phyloP scores from a whole-genome alignment of 768 basidiomycete species.

The Rhizopogon salebrosus region DNA sequence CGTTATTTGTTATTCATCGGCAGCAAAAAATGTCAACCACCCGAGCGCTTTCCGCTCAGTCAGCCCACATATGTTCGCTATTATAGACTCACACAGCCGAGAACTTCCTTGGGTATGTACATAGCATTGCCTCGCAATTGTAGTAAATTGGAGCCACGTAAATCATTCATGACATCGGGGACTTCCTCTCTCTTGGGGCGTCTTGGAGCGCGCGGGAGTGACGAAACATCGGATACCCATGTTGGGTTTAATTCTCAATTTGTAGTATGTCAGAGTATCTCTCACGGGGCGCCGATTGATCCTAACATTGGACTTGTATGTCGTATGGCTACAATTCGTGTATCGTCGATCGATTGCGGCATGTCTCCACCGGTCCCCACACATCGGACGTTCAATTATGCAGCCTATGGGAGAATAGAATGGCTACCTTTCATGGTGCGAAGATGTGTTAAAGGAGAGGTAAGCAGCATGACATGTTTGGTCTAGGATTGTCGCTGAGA shows the following conservation, averaged over 20 bases:
- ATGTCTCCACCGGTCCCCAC: background rate
- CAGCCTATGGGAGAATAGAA: background rate
- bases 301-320: background rate
- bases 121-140: background rate
- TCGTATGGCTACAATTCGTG: background rate
- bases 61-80: background rate
- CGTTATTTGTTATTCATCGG: too few relatives aligned
- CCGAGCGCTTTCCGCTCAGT: background rate
- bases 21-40: background rate
- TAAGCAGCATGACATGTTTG: background rate
- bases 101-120: background rate
- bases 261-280: background rate
- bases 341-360: background rate
- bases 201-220: background rate
- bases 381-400: background rate
- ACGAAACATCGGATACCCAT: background rate
- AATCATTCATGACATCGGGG: background rate
- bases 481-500: background rate
- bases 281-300: background rate
- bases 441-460: background rate
- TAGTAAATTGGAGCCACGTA: background rate
- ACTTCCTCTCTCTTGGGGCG: background rate
- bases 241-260: background rate
- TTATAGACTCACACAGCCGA: background rate
- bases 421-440: background rate